phyloP scores from a whole-genome alignment of 192 early-diverging fungal species.

The Phycomyces blakesleeanus region DNA sequence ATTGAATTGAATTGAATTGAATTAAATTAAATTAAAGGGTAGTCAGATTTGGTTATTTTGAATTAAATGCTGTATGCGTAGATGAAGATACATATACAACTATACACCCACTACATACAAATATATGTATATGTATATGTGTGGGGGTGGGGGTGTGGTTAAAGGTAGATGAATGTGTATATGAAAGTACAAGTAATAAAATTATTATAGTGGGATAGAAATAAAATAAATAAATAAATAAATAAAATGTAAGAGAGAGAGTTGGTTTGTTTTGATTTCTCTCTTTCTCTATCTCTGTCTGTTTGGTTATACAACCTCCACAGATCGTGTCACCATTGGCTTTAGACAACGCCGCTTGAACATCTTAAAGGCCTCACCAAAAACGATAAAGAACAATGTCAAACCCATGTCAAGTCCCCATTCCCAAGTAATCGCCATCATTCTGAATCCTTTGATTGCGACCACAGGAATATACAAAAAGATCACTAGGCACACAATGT shows the following conservation, averaged over 20 bases:
- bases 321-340: slow-evolving; percentile 4
- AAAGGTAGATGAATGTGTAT: neutral
- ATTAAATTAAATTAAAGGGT: too few relatives aligned
- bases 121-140: slow-evolving; percentile 6
- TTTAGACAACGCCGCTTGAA: slow-evolving; percentile 23
- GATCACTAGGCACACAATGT: slow-evolving; percentile 45
- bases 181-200: too few relatives aligned
- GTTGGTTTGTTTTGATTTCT: neutral
- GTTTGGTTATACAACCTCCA: neutral
- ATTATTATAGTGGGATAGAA: too few relatives aligned
- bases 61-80: too few relatives aligned
- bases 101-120: too few relatives aligned
- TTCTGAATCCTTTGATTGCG: slow-evolving; percentile 57
- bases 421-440: slow-evolving; percentile 62
- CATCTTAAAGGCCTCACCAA: slow-evolving; percentile 63
- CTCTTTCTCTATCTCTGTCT: neutral
- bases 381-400: slow-evolving; percentile 52
- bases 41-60: too few relatives aligned
- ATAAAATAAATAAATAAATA: too few relatives aligned
- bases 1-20: too few relatives aligned
- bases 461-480: slow-evolving; percentile 65
- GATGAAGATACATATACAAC: too few relatives aligned
- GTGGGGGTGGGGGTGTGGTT: neutral
- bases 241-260: neutral
- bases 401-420: slow-evolving; percentile 64